These are phyloP conservation scores for Ceratocystiopsis sp. DNA, from an alignment of 2,329 filamentous ascomycete species.

Conservation along the genomic window DNA sequence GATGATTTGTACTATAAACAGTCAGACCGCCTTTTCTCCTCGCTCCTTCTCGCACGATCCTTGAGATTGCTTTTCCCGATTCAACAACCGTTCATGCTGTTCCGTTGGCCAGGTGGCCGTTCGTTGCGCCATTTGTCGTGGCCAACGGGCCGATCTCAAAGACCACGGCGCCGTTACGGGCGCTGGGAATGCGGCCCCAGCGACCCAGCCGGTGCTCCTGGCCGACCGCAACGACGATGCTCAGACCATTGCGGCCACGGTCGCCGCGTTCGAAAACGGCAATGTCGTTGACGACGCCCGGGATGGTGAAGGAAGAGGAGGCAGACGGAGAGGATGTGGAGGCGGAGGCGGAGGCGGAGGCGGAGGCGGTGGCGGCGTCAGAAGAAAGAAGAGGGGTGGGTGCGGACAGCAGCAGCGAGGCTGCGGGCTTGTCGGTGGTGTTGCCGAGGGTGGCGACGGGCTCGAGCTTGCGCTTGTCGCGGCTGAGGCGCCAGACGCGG, in stretches of 20 bases:
- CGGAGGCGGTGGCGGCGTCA: neutral
- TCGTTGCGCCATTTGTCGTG: neutral
- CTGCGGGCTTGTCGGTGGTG: too few species aligned
- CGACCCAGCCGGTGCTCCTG: conserved; percentile 74
- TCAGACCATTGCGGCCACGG: conserved; percentile 57
- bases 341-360: neutral
- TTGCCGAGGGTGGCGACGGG: conserved; percentile 45
- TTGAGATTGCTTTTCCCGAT: neutral
- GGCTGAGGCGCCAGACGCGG: conserved; percentile 67
- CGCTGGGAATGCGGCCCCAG: conserved; percentile 51
- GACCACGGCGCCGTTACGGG: conserved; percentile 70
- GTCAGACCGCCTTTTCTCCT: neutral
- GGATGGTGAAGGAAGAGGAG: conserved; percentile 8
- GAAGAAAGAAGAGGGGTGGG: too few species aligned
- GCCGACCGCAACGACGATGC: conserved; percentile 70
- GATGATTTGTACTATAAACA: neutral
- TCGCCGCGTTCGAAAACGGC: conserved; percentile 74
- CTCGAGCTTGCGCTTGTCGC: conserved; percentile 68
- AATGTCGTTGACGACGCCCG: conserved; percentile 75
- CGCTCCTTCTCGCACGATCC: neutral
- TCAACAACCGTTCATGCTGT: neutral
- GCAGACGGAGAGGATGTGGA: neutral
- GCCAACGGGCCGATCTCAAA: conserved; percentile 47
- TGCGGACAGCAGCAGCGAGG: too few species aligned
- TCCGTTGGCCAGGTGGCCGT: conserved; percentile 7